Evolutionary conservation across 2,329 filamentous ascomycete species (phyloP), one percentile per base, ranked within the genome.

Genomic region (Paecilomyces fulvus): DNA sequence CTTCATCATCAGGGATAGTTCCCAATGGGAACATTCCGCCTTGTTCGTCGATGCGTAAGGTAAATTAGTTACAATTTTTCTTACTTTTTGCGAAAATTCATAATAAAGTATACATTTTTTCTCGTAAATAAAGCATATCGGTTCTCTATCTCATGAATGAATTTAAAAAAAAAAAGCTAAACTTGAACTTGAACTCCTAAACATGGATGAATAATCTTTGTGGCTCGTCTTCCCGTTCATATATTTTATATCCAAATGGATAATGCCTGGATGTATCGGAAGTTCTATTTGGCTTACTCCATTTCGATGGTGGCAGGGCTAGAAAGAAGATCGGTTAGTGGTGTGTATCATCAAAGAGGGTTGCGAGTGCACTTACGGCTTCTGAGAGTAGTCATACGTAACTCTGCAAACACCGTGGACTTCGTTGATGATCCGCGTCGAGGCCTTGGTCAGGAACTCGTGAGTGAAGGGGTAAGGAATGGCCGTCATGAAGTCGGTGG

Each of bases 401-500:
- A 92, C 83, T 58, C 33, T 37, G 33, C 33, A 37, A 58, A 58
- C 25, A 10, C 88, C 88, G 54, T 86, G 77, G 0, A 90, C 86
- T 72, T 89, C 86, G 65, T 90, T 92, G 55, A 88, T 82, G 64
- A 92, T 92, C 58, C 86, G 77, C 14, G 78, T 80, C 52, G 80
- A 80, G 30, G 90, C 83, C 58, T 75, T 75, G 71, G 83, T 82
- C 59, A 92, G 76, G 67, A 91, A 85, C 20, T 79, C 76, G 61
- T 80, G 80, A 55, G 81, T 76, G 65, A 90, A 89, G 54, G 83
- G 77, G 71, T 82, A 91, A 59, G 82, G 81, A 68, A 89, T 82
- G 23, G 87, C 87, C 2, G 81, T 89, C 89, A 92, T 92, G 71
- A 89, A 89, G 62, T 90, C 85, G 3, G 76, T 78, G 1, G 72